phyloP scores from a whole-genome alignment of 768 basidiomycete genomes.

The Artomyces pyxidatus region DNA sequence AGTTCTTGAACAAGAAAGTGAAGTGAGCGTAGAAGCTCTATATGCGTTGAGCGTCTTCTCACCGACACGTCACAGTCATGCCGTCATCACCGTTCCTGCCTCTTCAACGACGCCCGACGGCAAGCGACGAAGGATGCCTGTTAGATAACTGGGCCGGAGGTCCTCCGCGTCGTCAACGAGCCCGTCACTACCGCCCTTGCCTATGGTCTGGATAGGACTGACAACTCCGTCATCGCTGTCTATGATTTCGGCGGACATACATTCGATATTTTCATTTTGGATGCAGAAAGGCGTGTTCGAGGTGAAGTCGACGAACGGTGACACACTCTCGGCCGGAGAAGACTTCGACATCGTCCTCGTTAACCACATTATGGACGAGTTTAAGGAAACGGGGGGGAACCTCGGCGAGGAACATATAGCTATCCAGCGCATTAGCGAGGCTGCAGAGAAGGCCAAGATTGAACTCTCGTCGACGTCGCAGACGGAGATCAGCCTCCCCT shows the following conservation, averaged over 20 bases:
- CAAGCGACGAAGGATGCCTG: slow-evolving; percentile 99
- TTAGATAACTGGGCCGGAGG: slow-evolving; percentile 94
- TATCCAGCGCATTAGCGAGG: slow-evolving; percentile 97
- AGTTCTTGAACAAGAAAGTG: slow-evolving; percentile 87
- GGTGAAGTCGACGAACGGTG: slow-evolving; percentile 99
- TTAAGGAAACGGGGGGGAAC: slow-evolving; percentile 84
- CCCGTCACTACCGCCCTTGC: slow-evolving; percentile 98
- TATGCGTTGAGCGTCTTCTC: background rate
- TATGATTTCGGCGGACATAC: slow-evolving; percentile 98
- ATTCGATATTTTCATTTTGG: slow-evolving; percentile 98
- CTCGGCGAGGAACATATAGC: slow-evolving; percentile 88
- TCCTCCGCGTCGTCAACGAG: slow-evolving; percentile 97
- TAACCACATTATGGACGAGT: slow-evolving; percentile 77
- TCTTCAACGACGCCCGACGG: slow-evolving; percentile 99
- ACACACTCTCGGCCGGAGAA: slow-evolving; percentile 93
- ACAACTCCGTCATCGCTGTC: slow-evolving; percentile 88
- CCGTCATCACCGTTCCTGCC: slow-evolving; percentile 92
- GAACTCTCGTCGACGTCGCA: slow-evolving; percentile 91
- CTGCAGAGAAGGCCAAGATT: slow-evolving; percentile 99
- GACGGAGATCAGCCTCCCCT: slow-evolving; percentile 96
- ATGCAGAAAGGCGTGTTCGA: slow-evolving; percentile 99
- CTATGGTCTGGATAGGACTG: slow-evolving; percentile 83
- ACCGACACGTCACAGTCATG: slow-evolving; percentile 50
- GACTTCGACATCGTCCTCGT: slow-evolving; percentile 93
- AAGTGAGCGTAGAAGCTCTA: slow-evolving; percentile 53